These are phyloP conservation scores for Hypericum perforatum DNA, from an alignment of 345 rosid species.

Conservation along the genomic window DNA sequence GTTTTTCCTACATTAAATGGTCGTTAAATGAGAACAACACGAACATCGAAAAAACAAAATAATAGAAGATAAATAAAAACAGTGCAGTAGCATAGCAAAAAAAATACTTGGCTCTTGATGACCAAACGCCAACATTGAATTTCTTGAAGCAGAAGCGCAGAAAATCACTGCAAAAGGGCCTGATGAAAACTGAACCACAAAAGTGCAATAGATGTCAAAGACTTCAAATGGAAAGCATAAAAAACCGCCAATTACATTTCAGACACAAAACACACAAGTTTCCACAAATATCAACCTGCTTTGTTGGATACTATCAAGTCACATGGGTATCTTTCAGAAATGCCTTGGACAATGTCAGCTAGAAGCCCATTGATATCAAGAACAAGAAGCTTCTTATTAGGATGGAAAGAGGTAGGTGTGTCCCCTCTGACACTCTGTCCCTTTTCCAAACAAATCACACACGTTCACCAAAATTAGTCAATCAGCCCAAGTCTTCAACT, in stretches of 20 bases:
- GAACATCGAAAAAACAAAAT: not conserved
- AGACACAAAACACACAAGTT: not conserved
- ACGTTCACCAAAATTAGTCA: no score
- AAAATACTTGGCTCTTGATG: no score
- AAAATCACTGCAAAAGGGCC: conserved; percentile 24
- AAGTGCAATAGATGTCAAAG: conserved; percentile 3
- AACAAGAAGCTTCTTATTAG: no score
- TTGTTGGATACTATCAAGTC: conserved; percentile 10
- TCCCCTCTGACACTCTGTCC: conserved; percentile 14
- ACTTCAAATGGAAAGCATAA: not conserved
- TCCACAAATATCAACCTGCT: conserved; percentile 12
- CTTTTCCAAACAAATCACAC: no score
- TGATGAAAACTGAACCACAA: conserved; percentile 17
- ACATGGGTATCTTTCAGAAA: not conserved
- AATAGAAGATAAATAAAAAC: not conserved
- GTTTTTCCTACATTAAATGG: conserved; percentile 15
- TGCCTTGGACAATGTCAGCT: conserved; percentile 16
- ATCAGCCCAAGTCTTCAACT: no score
- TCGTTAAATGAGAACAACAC: not conserved
- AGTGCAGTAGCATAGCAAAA: not conserved
- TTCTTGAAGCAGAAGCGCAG: conserved; percentile 21
- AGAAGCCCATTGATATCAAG: conserved; percentile 26
- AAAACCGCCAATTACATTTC: not conserved
- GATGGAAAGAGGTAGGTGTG: conserved; percentile 7
- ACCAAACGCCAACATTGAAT: conserved; percentile 25